Conservation (phyloP, 441 rosid species). For the Capsella rubella region DNA sequence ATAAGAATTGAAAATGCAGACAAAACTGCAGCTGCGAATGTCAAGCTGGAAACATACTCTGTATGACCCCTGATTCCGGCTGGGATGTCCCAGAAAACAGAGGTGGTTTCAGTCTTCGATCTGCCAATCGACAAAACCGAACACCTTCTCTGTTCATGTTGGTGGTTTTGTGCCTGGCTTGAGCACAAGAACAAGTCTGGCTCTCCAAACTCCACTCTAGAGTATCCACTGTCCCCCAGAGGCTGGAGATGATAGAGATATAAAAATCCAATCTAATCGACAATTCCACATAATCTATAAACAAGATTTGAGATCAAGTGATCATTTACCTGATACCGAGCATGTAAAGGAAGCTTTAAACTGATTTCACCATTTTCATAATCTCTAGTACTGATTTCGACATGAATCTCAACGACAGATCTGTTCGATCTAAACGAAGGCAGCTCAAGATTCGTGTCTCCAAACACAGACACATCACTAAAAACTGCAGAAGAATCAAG, state of each 20-base stretch:
- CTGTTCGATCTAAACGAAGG: constrained; percentile 79
- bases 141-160: constrained; percentile 47
- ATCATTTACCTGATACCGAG: constrained; percentile 70
- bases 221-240: constrained; percentile 68
- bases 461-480: constrained; percentile 65
- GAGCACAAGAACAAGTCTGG: constrained; percentile 64
- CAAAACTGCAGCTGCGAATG: constrained; percentile 46
- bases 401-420: constrained; percentile 81
- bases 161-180: constrained; percentile 47
- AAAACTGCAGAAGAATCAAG: constrained; percentile 55
- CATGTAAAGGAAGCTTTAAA: constrained; percentile 77
- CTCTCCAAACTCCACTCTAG: constrained; percentile 61
- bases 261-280: background rate
- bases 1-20: constrained; percentile 46
- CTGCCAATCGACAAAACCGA: constrained; percentile 45
- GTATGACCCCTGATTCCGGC: constrained; percentile 59
- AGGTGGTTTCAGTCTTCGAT: constrained; percentile 28
- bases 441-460: constrained; percentile 85
- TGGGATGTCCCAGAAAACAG: constrained; percentile 73
- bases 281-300: background rate
- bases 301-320: constrained; percentile 25
- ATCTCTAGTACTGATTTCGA: constrained; percentile 45
- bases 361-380: constrained; percentile 53
- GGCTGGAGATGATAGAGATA: constrained; percentile 49
- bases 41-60: constrained; percentile 46